Evolutionary conservation across 1,284 basidiomycete species (phyloP).

Genomic region (Heterobasidion occidentale): DNA sequence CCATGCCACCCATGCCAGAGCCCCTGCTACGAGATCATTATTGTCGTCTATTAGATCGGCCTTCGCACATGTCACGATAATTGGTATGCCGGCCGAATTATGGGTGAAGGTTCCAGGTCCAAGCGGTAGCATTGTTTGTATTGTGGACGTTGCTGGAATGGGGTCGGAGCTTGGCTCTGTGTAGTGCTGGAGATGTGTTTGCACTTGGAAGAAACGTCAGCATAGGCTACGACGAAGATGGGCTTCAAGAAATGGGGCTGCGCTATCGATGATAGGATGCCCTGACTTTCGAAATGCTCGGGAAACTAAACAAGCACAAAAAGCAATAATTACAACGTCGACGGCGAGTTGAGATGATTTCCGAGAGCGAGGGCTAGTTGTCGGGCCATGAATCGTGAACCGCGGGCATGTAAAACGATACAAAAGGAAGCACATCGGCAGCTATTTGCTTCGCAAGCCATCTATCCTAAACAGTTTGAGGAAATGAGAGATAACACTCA

Average conservation of each 20-base stretch:
- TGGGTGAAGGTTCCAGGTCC: constrained; percentile 76
- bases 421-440: too few relatives aligned
- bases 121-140: constrained; percentile 67
- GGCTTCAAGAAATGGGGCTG: neutral
- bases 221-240: neutral
- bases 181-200: constrained; percentile 84
- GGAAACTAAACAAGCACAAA: too few relatives aligned
- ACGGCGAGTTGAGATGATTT: too few relatives aligned
- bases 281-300: too few relatives aligned
- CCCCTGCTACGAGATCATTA: constrained; percentile 63
- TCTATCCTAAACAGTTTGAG: too few relatives aligned
- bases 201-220: constrained; percentile 44
- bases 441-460: too few relatives aligned
- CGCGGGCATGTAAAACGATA: too few relatives aligned
- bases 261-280: too few relatives aligned
- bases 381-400: too few relatives aligned
- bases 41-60: constrained; percentile 82
- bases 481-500: constrained; percentile 33
- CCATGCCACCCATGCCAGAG: constrained; percentile 76
- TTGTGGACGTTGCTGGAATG: constrained; percentile 43
- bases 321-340: too few relatives aligned
- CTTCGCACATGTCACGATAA: constrained; percentile 89
- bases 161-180: constrained; percentile 70
- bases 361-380: too few relatives aligned
- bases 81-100: constrained; percentile 77